phyloP scores from a whole-genome alignment of 345 rosid genomes.

The Kernera saxatilis region DNA sequence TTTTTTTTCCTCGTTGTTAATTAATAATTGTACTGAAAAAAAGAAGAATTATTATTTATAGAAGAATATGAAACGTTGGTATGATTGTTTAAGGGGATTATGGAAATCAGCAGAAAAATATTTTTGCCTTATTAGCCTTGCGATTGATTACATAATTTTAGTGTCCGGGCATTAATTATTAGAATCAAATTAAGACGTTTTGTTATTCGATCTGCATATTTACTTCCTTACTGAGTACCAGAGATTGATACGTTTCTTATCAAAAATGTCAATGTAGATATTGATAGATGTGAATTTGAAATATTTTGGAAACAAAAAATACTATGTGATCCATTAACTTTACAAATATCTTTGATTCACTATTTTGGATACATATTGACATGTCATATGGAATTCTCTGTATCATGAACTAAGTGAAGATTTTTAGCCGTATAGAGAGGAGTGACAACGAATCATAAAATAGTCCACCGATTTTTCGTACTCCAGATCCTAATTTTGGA shows the following conservation, averaged over 20 bases:
- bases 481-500: too few relatives aligned
- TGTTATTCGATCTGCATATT: neutral
- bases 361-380: too few relatives aligned
- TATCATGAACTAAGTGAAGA: too few relatives aligned
- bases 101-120: slow-evolving; percentile 1
- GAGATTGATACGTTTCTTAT: neutral
- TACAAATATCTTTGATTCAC: neutral
- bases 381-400: too few relatives aligned
- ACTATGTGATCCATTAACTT: neutral
- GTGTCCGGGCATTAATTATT: neutral
- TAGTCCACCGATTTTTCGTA: too few relatives aligned
- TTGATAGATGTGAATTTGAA: neutral
- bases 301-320: neutral
- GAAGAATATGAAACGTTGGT: slow-evolving; percentile 1
- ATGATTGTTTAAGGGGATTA: neutral
- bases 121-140: neutral
- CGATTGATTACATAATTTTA: neutral
- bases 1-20: neutral
- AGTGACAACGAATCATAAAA: too few relatives aligned
- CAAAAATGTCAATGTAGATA: neutral
- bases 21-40: neutral
- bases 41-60: neutral
- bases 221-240: neutral
- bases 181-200: neutral
- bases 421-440: too few relatives aligned